Base-by-base conservation (phyloP, 2,329 filamentous ascomycete species). In the Fusarium bulbicola region DNA sequence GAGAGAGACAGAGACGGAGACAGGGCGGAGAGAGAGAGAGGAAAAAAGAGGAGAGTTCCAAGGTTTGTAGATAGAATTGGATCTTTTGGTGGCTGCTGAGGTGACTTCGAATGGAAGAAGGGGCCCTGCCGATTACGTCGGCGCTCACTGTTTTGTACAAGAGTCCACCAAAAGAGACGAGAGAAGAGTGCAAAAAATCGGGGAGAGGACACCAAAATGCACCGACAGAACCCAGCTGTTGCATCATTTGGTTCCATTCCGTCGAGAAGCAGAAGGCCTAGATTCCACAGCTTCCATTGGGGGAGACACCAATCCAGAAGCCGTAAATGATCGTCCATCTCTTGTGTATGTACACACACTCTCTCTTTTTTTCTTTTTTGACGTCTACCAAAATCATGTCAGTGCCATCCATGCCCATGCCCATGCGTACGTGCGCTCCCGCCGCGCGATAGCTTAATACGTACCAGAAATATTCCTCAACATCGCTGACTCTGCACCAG, bases 201-300 rank as follows among this genome's bases (percentile, higher is more conserved):
- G 69, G 63, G 66, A 63, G 57, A 62, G 53, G 46, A 59, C 58
- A 66, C 30, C 54, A 58, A 45, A 24, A 24, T 24, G 30, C 28
- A 21, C 50, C 34, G 28, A 21, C 24, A 40, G 24, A 37, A 54
- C 50, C 50, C 7, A 42, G 59, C 63, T 49, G 74, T 76, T 77
- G 74, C 74, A 77, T 77, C 74, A 77, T 77, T 67, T 64, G 66
- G 59, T 66, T 68, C 58, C 64, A 62, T 68, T 68, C 63, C 67
- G 50, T 61, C 70, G 54, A 49, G 57, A 73, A 68, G 50, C 59
- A 60, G 45, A 74, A 61, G 59, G 63, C 30, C 64, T 66, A 73
- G 71, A 76, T 70, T 62, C 57, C 63, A 74, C 69, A 64, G 73
- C 72, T 74, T 74, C 70, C 52, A 74, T 73, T 68, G 59, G 61